These are phyloP conservation scores for Pseudophaeomoniella oleicola DNA, from an alignment of 2,329 filamentous ascomycete genomes.

Conservation along the genomic window DNA sequence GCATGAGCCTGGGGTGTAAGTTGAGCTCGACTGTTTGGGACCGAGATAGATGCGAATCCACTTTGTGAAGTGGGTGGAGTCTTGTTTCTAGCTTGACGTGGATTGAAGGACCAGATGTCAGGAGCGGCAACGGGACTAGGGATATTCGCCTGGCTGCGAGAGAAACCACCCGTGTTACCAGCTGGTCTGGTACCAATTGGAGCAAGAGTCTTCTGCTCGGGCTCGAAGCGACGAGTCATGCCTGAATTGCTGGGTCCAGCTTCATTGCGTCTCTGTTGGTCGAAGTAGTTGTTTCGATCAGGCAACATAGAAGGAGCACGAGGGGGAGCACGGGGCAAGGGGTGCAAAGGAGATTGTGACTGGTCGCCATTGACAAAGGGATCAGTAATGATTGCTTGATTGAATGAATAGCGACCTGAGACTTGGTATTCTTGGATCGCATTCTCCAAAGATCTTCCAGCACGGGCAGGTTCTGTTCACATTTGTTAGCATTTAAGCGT, in stretches of 20 bases:
- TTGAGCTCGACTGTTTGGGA: too few species aligned
- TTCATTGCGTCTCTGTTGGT: neutral
- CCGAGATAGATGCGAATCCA: neutral
- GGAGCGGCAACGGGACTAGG: neutral
- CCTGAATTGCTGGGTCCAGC: neutral
- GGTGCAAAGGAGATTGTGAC: neutral
- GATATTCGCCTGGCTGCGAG: neutral
- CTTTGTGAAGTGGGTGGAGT: neutral
- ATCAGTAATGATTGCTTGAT: neutral
- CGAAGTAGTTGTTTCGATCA: neutral
- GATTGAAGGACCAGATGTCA: neutral
- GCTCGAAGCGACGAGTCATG: too few species aligned
- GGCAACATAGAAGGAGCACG: neutral
- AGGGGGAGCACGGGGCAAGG: neutral
- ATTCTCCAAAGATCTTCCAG: neutral
- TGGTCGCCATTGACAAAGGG: neutral
- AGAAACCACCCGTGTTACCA: neutral
- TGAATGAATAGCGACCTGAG: neutral
- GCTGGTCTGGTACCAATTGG: too few species aligned
- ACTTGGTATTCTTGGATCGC: neutral
- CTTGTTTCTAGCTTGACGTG: neutral
- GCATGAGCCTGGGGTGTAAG: too few species aligned
- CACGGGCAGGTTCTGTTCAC: slow-evolving; percentile 1
- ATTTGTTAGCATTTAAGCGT: neutral
- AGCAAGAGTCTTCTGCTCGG: too few species aligned